Conservation (phyloP, 345 rosid genomes). For the Adansonia digitata region DNA sequence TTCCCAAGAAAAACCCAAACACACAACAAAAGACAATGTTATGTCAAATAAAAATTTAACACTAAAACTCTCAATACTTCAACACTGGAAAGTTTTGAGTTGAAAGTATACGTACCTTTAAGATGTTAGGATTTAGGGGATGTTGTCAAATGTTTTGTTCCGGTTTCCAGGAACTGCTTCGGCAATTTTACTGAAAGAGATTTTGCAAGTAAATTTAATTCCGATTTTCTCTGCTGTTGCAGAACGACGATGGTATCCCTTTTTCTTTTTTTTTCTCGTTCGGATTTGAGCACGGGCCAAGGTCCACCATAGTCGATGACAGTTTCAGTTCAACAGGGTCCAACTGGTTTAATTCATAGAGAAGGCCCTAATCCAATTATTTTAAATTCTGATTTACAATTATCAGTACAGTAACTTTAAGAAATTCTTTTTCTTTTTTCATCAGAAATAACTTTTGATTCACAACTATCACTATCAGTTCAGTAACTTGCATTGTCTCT, state of each 20-base stretch:
- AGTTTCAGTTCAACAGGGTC: not conserved
- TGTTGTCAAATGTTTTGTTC: not conserved
- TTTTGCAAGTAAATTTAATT: not conserved
- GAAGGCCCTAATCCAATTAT: not conserved
- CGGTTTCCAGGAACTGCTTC: not conserved
- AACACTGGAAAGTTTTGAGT: not conserved
- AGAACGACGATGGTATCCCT: not conserved
- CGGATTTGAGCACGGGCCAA: not conserved
- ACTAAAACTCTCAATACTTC: not conserved
- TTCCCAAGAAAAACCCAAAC: not conserved
- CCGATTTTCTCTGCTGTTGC: not conserved
- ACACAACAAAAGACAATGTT: not conserved
- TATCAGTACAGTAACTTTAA: no score
- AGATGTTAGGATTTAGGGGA: not conserved
- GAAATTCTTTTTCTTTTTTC: no score
- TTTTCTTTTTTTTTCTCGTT: not conserved
- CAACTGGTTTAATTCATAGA: not conserved
- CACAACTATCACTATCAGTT: no score
- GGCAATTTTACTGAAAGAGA: not conserved
- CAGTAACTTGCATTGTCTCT: no score
- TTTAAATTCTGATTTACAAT: not conserved
- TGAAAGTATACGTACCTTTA: conserved; percentile 3
- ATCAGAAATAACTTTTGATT: no score
- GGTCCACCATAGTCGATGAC: not conserved
- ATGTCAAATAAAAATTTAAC: not conserved